These are phyloP conservation scores for Ophiostoma sp. DNA, from an alignment of 2,329 filamentous ascomycete genomes.

Conservation along the genomic window DNA sequence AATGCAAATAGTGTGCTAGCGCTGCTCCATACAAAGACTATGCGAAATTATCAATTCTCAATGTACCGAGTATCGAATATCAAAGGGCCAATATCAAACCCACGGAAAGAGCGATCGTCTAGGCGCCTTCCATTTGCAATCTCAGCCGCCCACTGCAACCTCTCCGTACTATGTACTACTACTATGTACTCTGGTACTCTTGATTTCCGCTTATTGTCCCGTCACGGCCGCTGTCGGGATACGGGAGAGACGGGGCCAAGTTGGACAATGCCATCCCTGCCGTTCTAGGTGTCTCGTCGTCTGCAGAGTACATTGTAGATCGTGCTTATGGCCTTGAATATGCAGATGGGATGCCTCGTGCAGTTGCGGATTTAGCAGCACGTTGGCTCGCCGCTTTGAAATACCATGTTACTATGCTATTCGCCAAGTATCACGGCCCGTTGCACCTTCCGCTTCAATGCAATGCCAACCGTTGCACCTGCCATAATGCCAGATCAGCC, in stretches of 20 bases:
- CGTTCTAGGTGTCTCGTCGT: too few relatives aligned
- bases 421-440: neutral
- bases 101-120: conserved; percentile 3
- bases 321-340: neutral
- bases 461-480: neutral
- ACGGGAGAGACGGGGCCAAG: neutral
- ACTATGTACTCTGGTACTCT: neutral
- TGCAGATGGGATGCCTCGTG: neutral
- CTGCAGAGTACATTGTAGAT: too few relatives aligned
- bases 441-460: neutral
- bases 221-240: conserved; percentile 6
- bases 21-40: neutral
- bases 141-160: neutral
- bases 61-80: too few relatives aligned
- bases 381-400: neutral
- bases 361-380: neutral
- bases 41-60: neutral
- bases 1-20: neutral
- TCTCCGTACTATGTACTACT: too few relatives aligned
- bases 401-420: neutral
- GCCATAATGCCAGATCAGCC: neutral
- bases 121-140: neutral
- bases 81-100: neutral
- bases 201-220: neutral
- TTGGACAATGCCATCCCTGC: neutral